Evolutionary conservation across 2,329 filamentous ascomycete genomes (phyloP).

Genomic region (Botrytis cinerea): DNA sequence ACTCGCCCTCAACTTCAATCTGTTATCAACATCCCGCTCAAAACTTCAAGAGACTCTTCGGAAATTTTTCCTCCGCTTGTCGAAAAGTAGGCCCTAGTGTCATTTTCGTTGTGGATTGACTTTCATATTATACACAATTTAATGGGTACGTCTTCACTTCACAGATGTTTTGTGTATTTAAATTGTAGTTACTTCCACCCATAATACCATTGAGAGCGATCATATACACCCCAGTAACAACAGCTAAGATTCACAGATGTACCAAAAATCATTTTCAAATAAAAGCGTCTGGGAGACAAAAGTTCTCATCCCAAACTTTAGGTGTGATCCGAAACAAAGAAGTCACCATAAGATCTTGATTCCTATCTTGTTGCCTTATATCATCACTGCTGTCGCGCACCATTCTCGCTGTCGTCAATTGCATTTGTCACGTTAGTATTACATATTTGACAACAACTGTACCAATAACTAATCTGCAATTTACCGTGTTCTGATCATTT

Average conservation of each 20-base stretch:
- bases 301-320: neutral
- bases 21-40: neutral
- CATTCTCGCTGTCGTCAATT: neutral
- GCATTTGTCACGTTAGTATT: neutral
- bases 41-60: neutral
- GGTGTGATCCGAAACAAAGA: neutral
- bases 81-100: neutral
- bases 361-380: accelerated
- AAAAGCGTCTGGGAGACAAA: no score
- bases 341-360: accelerated
- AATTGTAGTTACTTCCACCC: accelerated
- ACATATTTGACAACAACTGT: neutral
- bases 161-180: neutral
- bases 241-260: neutral
- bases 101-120: neutral
- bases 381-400: neutral
- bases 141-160: neutral
- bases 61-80: neutral
- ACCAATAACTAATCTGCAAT: neutral
- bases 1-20: neutral
- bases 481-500: neutral
- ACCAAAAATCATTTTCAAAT: neutral
- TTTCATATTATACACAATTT: neutral
- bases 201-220: no score
- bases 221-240: neutral